These are phyloP conservation scores for Kazachstania sp. DNA, from an alignment of 1,139 yeast genomes.

Conservation along the genomic window DNA sequence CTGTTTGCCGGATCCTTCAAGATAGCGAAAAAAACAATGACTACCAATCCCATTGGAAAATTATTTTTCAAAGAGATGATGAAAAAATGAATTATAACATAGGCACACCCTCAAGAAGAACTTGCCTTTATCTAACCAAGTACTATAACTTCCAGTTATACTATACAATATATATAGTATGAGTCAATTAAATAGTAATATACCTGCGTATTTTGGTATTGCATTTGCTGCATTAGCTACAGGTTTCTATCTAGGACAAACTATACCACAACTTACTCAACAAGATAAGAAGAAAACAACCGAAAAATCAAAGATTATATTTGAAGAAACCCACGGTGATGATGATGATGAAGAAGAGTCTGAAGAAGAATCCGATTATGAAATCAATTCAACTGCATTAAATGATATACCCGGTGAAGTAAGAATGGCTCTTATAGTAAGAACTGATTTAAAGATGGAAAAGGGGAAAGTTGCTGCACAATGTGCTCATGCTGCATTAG, in stretches of 20 bases:
- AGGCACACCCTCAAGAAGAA: too few relatives aligned
- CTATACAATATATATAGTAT: too few relatives aligned
- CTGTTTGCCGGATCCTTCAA: too few relatives aligned
- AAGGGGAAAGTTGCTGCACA: slow-evolving; percentile 98
- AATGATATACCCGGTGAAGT: slow-evolving; percentile 70
- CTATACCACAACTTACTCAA: slow-evolving; percentile 8
- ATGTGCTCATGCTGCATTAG: slow-evolving; percentile 95
- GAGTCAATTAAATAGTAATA: slow-evolving; percentile 5
- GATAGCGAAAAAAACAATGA: too few relatives aligned
- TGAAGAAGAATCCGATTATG: slow-evolving; percentile 49
- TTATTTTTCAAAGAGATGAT: too few relatives aligned
- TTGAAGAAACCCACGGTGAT: too few relatives aligned
- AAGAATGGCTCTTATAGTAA: slow-evolving; percentile 77
- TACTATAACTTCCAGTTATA: too few relatives aligned
- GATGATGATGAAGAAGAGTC: slow-evolving; percentile 26
- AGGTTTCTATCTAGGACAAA: slow-evolving; percentile 25
- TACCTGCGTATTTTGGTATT: slow-evolving; percentile 13
- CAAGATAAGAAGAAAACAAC: neutral
- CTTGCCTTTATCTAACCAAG: too few relatives aligned
- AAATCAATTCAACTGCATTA: slow-evolving; percentile 47
- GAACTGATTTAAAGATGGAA: slow-evolving; percentile 85
- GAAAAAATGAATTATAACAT: too few relatives aligned
- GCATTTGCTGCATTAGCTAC: slow-evolving; percentile 25
- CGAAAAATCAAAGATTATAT: slow-evolving; percentile 9
- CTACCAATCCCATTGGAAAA: too few relatives aligned